A percentile compares a stretch with the other conserved stretches of the same genome.
Conservation (phyloP, 208 protist genomes). For the Trypanosoma cruzi region DNA sequence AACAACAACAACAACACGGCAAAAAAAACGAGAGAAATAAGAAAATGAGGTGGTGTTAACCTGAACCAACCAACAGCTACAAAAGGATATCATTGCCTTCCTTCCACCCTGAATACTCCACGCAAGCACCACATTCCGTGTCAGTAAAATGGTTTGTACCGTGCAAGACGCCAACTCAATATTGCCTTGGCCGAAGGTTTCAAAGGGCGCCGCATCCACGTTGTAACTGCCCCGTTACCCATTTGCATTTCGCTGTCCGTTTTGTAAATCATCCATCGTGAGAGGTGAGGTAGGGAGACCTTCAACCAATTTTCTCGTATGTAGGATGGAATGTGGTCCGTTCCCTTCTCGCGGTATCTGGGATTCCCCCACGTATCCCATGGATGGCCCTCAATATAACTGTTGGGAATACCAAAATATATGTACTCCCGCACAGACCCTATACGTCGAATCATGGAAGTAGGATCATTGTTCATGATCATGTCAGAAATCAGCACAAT, state of each 20-base stretch:
- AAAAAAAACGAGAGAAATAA: slow-evolving; percentile 17
- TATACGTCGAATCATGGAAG: slow-evolving; percentile 72
- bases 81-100: neutral
- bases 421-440: slow-evolving; percentile 86
- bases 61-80: neutral
- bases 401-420: slow-evolving; percentile 84
- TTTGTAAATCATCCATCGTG: slow-evolving; percentile 86
- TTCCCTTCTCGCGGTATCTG: slow-evolving; percentile 71
- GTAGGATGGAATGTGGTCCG: slow-evolving; percentile 64
- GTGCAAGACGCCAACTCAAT: slow-evolving; percentile 61
- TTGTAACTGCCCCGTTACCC: slow-evolving; percentile 72
- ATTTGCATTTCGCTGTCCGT: slow-evolving; percentile 83
- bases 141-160: slow-evolving; percentile 72
- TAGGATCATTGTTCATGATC: slow-evolving; percentile 78
- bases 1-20: slow-evolving; percentile 7
- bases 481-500: slow-evolving; percentile 89
- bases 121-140: neutral
- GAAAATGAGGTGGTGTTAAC: slow-evolving; percentile 1
- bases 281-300: slow-evolving; percentile 65
- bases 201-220: slow-evolving; percentile 71
- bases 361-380: slow-evolving; percentile 89
- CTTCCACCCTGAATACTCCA: neutral
- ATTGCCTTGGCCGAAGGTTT: slow-evolving; percentile 37
- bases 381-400: slow-evolving; percentile 81
- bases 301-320: slow-evolving; percentile 82